Evolutionary conservation across 495 filamentous ascomycete genomes (phyloP).

Genomic region (Parathielavia appendiculata): DNA sequence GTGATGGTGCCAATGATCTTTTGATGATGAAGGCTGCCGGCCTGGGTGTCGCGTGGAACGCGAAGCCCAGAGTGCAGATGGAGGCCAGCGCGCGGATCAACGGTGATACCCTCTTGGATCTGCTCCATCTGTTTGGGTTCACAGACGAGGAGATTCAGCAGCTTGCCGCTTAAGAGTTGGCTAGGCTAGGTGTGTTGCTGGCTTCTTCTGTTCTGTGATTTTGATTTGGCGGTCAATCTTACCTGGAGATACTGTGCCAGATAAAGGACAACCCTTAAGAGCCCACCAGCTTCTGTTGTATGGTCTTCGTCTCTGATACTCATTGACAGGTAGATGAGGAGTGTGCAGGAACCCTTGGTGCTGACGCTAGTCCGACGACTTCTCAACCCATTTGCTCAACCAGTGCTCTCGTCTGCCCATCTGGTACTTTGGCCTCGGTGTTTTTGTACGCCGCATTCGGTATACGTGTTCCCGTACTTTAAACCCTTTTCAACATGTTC

Average conservation of each 20-base stretch:
- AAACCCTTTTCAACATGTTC: no score
- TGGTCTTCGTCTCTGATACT: no score
- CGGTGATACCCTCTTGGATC: conserved; percentile 67
- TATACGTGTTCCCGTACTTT: no score
- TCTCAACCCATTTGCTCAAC: no score
- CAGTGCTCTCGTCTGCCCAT: no score
- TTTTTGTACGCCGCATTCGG: no score
- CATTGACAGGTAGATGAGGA: no score
- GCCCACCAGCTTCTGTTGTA: no score
- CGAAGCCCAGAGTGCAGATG: conserved; percentile 86
- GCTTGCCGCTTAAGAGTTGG: conserved; percentile 31
- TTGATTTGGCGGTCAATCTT: neutral
- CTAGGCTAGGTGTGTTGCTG: neutral
- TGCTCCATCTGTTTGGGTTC: conserved; percentile 80
- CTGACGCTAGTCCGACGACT: no score
- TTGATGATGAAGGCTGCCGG: conserved; percentile 87
- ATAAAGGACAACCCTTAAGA: neutral
- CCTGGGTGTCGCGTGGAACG: conserved; percentile 87
- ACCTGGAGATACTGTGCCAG: no score
- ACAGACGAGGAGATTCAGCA: conserved; percentile 58
- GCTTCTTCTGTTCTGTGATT: neutral
- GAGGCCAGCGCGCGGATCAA: conserved; percentile 80
- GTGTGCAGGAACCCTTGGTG: no score
- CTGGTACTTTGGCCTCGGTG: no score
- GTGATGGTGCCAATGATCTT: conserved; percentile 93